These are phyloP conservation scores for Diutina neorugosa DNA, from an alignment of 1,139 yeast species.

Conservation along the genomic window DNA sequence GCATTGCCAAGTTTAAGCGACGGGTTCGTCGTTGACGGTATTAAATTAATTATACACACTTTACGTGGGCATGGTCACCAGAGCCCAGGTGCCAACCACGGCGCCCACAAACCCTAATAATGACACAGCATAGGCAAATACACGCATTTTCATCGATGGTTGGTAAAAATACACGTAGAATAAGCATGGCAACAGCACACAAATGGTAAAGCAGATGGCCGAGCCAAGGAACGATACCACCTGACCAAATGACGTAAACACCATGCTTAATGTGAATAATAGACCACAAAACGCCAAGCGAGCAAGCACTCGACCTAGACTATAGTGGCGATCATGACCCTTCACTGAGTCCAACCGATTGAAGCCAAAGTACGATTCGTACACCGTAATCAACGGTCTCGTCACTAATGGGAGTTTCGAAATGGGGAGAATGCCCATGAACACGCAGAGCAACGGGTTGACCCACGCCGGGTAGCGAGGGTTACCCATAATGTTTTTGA, in stretches of 20 bases:
- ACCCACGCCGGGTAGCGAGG: slow-evolving; percentile 21
- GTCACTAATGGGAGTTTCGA: slow-evolving; percentile 30
- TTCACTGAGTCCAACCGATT: slow-evolving; percentile 12
- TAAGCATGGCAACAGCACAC: slow-evolving; percentile 43
- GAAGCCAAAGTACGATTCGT: slow-evolving; percentile 15
- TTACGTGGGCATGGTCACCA: background rate
- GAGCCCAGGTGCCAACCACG: slow-evolving; percentile 34
- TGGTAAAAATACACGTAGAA: slow-evolving; percentile 35
- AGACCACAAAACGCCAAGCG: slow-evolving; percentile 15
- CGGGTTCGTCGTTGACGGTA: background rate
- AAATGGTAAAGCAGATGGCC: slow-evolving; percentile 42
- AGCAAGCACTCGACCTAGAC: slow-evolving; percentile 6
- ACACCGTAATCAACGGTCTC: slow-evolving; percentile 29
- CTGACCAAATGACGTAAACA: slow-evolving; percentile 48
- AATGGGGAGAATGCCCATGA: slow-evolving; percentile 29
- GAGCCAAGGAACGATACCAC: slow-evolving; percentile 48
- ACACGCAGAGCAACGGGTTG: slow-evolving; percentile 18
- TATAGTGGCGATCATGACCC: background rate
- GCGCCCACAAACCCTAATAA: slow-evolving; percentile 34
- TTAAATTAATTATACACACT: background rate
- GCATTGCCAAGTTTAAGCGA: slow-evolving; percentile 10
- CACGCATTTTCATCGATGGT: slow-evolving; percentile 1
- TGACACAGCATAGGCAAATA: slow-evolving; percentile 36
- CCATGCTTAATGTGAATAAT: slow-evolving; percentile 22
- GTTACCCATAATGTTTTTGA: slow-evolving; percentile 27